These are phyloP conservation scores for Cichorium intybus DNA, from an alignment of 140 eudicot genomes.

Conservation along the genomic window DNA sequence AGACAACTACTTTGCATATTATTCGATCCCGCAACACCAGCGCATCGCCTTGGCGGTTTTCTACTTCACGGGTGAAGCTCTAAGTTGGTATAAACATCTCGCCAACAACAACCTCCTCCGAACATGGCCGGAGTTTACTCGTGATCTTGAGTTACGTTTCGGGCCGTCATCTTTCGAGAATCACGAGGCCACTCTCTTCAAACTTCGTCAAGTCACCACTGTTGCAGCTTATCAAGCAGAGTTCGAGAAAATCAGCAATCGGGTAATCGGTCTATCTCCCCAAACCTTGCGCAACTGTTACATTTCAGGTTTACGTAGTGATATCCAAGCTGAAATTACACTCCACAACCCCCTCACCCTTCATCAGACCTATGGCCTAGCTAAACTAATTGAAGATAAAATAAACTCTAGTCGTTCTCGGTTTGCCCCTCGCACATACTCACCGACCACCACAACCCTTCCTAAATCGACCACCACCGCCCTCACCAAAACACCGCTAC, in stretches of 20 bases:
- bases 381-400: background rate
- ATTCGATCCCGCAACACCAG: no score
- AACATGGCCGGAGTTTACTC: background rate
- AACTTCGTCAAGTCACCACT: background rate
- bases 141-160: background rate
- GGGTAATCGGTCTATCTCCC: background rate
- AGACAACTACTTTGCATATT: no score
- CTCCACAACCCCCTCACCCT: no score
- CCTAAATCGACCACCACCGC: background rate
- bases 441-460: background rate
- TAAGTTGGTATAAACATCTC: background rate
- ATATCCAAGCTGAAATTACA: no score
- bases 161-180: background rate
- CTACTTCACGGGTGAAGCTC: background rate
- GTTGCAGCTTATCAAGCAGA: background rate
- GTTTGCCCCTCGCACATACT: no score
- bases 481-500: no score
- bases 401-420: background rate
- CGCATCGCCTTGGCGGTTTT: background rate
- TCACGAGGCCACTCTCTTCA: background rate
- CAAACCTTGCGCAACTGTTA: background rate
- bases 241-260: background rate
- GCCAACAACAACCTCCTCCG: background rate
- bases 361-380: no score
- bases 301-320: no score